Evolutionary conservation across 2,329 filamentous ascomycete genomes (phyloP), one percentile per base, ranked within the genome.

Genomic region (Colletotrichum lupini): DNA sequence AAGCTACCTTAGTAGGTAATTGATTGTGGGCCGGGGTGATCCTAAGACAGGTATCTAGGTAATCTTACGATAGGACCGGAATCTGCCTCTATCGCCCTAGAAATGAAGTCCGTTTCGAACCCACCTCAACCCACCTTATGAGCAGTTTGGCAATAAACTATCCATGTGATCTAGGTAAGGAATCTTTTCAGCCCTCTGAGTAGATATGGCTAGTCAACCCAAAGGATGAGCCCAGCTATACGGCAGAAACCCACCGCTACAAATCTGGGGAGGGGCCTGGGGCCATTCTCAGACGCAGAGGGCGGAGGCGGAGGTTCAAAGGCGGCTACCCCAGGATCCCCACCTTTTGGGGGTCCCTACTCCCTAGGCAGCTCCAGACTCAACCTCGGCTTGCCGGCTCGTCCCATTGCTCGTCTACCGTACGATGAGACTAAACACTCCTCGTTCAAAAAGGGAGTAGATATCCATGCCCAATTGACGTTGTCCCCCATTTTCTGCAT

Each of bases 291-390:
- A 70, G 70, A 70, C 67, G 53, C 56, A 55, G 70, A 70, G 55
- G 70, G 37, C 61, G 61, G 67, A 70, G 67, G 67, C 67, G 70
- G 65, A 72, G 69, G 65, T 28, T 28, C 69, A 58, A 58, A 69
- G 69, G 64, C 70, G 62, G 52, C 63, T 73, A 73, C 70, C 70
- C 70, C 70, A 73, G 70, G 35, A 73, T 70, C 70, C 60, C 70
- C 70, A 73, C 70, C 59, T 73, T 73, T 60, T 42, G 37, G 60
- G 49, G 42, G 66, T 26, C 66, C 65, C 69, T 64, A 42, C 14
- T 52, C 66, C 65, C 69, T 64, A 42, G 37, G 65, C 68, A 69
- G 67, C 70, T 65, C 70, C 65, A 72, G 56, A 70, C 56, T 70
- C 42, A 63, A 73, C 70, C 70, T 73, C 70, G 70, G 70, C 70